Evolutionary conservation across 805 yeast genomes (phyloP).

Genomic region (Candida glaebosa): DNA sequence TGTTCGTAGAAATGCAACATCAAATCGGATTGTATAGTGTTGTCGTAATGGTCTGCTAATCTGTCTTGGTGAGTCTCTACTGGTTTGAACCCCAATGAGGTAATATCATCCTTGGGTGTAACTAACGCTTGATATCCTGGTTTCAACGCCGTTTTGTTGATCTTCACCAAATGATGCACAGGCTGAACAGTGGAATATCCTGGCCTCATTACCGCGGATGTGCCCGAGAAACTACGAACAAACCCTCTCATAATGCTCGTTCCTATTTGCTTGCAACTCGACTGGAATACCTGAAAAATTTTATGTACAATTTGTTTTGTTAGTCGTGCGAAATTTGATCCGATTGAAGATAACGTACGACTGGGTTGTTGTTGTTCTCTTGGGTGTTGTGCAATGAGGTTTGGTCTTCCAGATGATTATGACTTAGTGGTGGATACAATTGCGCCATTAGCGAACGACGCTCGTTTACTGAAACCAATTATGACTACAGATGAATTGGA

Average conservation of each 20-base stretch:
- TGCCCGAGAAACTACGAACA: conserved; percentile 30
- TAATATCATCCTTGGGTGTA: conserved; percentile 66
- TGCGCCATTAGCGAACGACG: background rate
- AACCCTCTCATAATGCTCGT: conserved; percentile 13
- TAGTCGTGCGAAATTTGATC: conserved; percentile 4
- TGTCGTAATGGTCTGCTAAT: conserved; percentile 68
- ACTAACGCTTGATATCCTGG: conserved; percentile 71
- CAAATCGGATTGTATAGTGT: conserved; percentile 73
- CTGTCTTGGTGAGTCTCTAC: conserved; percentile 75
- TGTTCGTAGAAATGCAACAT: conserved; percentile 76
- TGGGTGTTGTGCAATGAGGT: conserved; percentile 16
- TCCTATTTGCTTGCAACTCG: conserved; percentile 2
- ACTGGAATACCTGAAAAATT: conserved; percentile 8
- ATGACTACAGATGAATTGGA: background rate
- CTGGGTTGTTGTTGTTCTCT: too few species aligned
- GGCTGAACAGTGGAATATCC: conserved; percentile 75
- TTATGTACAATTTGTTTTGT: conserved; percentile 3
- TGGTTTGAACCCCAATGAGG: conserved; percentile 78
- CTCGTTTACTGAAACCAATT: background rate
- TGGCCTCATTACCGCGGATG: conserved; percentile 47
- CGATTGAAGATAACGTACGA: too few species aligned
- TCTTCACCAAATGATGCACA: conserved; percentile 82
- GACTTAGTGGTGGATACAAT: conserved; percentile 12
- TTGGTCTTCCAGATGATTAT: conserved; percentile 25
- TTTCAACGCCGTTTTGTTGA: conserved; percentile 69